Evolutionary conservation across 2,329 filamentous ascomycete species (phyloP), one percentile per base, ranked within the genome.

Genomic region (Lachnellula subtilissima): DNA sequence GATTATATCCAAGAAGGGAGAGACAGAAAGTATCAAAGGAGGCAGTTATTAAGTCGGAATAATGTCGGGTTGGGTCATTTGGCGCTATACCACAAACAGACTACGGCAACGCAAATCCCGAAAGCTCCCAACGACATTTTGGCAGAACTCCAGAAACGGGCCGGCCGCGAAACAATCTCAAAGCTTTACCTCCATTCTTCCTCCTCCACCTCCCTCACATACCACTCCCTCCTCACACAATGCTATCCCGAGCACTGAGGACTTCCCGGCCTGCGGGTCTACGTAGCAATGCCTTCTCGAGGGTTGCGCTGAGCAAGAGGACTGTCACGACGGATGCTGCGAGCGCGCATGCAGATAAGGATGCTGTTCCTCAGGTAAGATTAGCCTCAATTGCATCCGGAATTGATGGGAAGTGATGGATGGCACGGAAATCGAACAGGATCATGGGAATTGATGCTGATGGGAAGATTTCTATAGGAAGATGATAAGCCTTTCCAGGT

Each of bases 321-420:
- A 84, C 84, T 67, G 94, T 99, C 71, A 99, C 94, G 67, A 97
- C 94, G 65, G 88, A 97, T 77, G 94, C 94, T 64, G 94, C 94
- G 65, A 93, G 89, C 69, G 86, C 91, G 69, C 90, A 95, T 74
- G 86, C 91, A 69, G 90, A 93, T 74, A 89, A 89, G 80, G 81
- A 79, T 70, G 80, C 84, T 68, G 81, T 89, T 62, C 86, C 86
- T 55, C 73, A 80, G 73, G 86, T 88, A 78, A 66, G 80, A 23
- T 45, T 25, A 49, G 32, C 40, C 48, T 25, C 37, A 50, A 52
- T 60, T 46, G 19, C 4, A 40, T 22, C 19, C n/a, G 22, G 19
- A 45, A 22, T 14, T 19, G 7, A 11, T 22, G 22, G n/a, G 17
- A 19, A 45, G 22, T 7, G 8, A 17, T 42, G 15, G 39, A 5